phyloP scores from a whole-genome alignment of 345 rosid genomes.

The Linum lewisii region DNA sequence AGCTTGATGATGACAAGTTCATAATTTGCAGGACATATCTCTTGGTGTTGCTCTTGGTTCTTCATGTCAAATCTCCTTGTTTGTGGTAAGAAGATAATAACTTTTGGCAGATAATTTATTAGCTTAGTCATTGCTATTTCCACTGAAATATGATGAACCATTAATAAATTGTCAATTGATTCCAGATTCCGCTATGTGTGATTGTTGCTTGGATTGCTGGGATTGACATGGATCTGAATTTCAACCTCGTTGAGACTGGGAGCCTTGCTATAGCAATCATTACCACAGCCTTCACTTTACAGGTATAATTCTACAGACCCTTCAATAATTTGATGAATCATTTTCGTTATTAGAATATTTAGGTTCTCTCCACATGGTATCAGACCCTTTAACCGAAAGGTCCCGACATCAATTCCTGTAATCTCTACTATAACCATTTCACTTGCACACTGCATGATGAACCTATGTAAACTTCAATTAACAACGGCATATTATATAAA shows the following conservation, averaged over 20 bases:
- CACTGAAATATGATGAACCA: not conserved
- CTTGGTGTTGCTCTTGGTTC: constrained; percentile 87
- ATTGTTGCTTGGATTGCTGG: constrained; percentile 70
- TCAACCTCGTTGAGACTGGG: constrained; percentile 74
- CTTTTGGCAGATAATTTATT: not conserved
- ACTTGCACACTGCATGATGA: no score
- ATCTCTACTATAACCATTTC: no score
- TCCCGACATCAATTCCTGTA: no score
- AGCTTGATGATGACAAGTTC: not conserved
- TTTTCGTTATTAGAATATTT: no score
- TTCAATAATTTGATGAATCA: not conserved
- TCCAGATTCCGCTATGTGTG: constrained; percentile 64
- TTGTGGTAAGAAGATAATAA: constrained; percentile 45
- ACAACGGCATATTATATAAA: no score
- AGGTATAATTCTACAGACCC: constrained; percentile 23
- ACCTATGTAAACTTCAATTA: no score
- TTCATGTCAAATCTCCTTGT: constrained; percentile 72
- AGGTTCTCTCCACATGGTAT: no score
- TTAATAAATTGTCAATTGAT: not conserved
- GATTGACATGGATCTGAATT: constrained; percentile 69
- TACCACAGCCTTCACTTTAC: constrained; percentile 66
- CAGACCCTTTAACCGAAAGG: no score
- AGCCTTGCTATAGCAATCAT: constrained; percentile 60
- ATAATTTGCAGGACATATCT: constrained; percentile 57
- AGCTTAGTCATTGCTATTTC: no score